phyloP scores from a whole-genome alignment of 2,329 filamentous ascomycete species.

The Fusarium haematococcum region DNA sequence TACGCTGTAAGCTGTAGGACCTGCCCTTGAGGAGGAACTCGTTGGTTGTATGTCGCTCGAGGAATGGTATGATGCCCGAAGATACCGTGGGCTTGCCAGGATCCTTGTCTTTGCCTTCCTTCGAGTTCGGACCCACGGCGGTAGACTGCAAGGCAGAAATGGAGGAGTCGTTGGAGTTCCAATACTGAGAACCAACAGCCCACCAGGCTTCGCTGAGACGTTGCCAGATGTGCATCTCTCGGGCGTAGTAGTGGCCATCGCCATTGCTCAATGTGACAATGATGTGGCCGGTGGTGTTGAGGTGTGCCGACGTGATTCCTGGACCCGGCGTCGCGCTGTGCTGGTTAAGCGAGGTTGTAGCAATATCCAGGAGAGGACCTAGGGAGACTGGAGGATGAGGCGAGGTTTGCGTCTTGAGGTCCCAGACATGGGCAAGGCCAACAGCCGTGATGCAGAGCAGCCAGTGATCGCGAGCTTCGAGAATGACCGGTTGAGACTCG shows the following conservation, averaged over 20 bases:
- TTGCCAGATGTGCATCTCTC: slow-evolving; percentile 91
- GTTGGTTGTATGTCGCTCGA: slow-evolving; percentile 94
- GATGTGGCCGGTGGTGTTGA: slow-evolving; percentile 88
- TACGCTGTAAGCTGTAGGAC: slow-evolving; percentile 88
- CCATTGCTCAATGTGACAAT: slow-evolving; percentile 94
- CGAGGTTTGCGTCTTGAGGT: slow-evolving; percentile 83
- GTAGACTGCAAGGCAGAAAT: slow-evolving; percentile 83
- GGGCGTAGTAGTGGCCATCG: slow-evolving; percentile 91
- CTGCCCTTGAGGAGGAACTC: slow-evolving; percentile 92
- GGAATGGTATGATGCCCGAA: slow-evolving; percentile 89
- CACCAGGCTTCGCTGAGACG: slow-evolving; percentile 97
- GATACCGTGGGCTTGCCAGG: slow-evolving; percentile 72
- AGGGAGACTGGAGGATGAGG: slow-evolving; percentile 92
- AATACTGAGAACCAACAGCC: slow-evolving; percentile 97
- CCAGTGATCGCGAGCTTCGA: slow-evolving; percentile 92
- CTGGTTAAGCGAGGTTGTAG: slow-evolving; percentile 80
- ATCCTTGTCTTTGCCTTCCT: slow-evolving; percentile 58
- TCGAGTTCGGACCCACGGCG: slow-evolving; percentile 69
- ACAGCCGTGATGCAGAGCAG: slow-evolving; percentile 89
- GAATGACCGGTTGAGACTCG: slow-evolving; percentile 92
- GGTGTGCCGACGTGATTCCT: slow-evolving; percentile 87
- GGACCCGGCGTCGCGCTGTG: slow-evolving; percentile 82
- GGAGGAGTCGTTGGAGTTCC: slow-evolving; percentile 96
- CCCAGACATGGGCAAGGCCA: slow-evolving; percentile 94
- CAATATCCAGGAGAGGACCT: slow-evolving; percentile 88